Evolutionary conservation across 768 basidiomycete genomes (phyloP), one percentile per base, ranked within the genome.

Genomic region (Imleria badia): DNA sequence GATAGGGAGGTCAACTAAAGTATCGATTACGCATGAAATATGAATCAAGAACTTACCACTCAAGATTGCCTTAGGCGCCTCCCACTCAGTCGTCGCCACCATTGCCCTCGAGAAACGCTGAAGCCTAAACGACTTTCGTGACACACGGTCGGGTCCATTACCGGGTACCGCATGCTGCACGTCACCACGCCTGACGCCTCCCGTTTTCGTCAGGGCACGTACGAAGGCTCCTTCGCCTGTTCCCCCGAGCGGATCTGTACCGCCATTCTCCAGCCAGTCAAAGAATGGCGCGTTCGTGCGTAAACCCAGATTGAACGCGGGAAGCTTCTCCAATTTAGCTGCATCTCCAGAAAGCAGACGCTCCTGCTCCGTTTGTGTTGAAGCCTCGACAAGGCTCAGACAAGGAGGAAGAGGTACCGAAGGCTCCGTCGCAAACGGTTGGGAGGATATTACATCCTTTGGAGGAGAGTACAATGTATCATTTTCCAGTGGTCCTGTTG

Each of bases 281-380:
- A 91, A 91, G 63, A 80, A 89, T 2, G 79, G 78, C 7, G 73
- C 74, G 43, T 62, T 65, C 35, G 72, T 81, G 1, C 75, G 73
- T 62, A 91, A 90, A 12, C 89, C 89, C 60, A 85, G 75, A 63
- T 86, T 88, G 64, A 91, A 91, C 0, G 89, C 87, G 5, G 86
- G 60, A 13, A 60, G 54, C 1, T 54, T 63, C 3, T 69, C 63
- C 6, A n/a, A 35, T 51, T 59, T 55, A 20, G 13, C 22, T 3
- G 34, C 3, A 3, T 26, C 23, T 42, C 34, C 23, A 26, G 45
- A 23, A 9, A 0, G 20, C 13, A 17, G 12, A 35, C 35, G 2
- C 10, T 50, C 44, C 9, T 41, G 35, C 20, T 34, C 48, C 10
- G 2, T 17, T 8, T 36, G 44, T 3, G 30, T 42, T 20, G 58